Base-by-base conservation (phyloP, 1,284 basidiomycete species). In the Cutaneotrichosporon dermatis region DNA sequence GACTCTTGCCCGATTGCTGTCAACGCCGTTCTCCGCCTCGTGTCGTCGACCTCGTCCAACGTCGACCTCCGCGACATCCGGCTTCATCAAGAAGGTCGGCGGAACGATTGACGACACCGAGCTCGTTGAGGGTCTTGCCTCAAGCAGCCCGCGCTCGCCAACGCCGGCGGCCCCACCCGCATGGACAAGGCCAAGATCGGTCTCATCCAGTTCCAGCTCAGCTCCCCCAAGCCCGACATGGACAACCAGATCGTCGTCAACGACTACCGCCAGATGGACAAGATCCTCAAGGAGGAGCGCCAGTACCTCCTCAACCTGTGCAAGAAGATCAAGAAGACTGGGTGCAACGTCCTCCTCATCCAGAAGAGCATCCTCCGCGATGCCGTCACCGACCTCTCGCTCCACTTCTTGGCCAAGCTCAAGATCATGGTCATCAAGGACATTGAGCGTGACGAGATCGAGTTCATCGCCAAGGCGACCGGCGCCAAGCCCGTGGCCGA, bases 241-340 rank as follows among this genome's bases (percentile, higher is more conserved):
- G 96, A 99, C 81, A 99, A 99, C 82, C 97, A 96, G 41, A 94
- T 99, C 51, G 89, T 99, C 48, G 97, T 99, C 69, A 99, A 97
- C 72, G 95, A 99, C 80, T 99, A 99, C 82, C 88, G 96, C 42
- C 96, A 99, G 80, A 99, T 99, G 95, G 96, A 99, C 84, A 98
- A 97, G 79, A 95, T 99, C 65, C 88, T 99, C 78, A 99, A 99
- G 79, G 96, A 99, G 80, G 95, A 95, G 68, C 89, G 95, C 51
- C 92, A 96, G 80, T 99, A 99, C 78, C 85, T 99, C 64, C 86
- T 99, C 72, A 98, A 96, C 79, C 86, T 99, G 65, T 96, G 92
- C 86, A 99, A 99, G 80, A 94, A 92, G 80, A 99, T 99, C 82
- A 99, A 98, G 80, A 98, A 98, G 81, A 88, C 92, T 9, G 95